These are phyloP conservation scores for Komagataella phaffii DNA, from an alignment of 805 yeast species.

Conservation along the genomic window DNA sequence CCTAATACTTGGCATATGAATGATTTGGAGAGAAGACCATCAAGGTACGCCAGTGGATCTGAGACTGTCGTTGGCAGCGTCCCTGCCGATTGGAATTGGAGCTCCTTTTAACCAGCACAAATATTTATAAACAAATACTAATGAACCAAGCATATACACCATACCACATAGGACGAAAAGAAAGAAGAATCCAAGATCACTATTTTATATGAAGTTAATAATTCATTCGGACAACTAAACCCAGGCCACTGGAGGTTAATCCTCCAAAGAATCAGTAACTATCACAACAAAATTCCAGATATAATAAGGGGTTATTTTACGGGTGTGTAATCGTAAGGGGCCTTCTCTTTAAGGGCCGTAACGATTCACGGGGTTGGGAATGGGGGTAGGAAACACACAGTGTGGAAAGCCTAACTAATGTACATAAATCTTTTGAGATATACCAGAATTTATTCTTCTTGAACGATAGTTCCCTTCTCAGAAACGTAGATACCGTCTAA, in stretches of 20 bases:
- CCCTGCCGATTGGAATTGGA: conserved; percentile 27
- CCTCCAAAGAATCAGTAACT: neutral
- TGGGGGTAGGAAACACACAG: neutral
- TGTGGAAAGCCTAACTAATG: neutral
- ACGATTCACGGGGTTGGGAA: conserved; percentile 5
- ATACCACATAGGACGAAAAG: neutral
- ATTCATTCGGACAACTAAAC: neutral
- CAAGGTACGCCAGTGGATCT: neutral
- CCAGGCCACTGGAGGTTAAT: neutral
- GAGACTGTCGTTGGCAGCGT: conserved; percentile 6
- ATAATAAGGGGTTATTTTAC: neutral
- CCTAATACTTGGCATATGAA: conserved; percentile 1
- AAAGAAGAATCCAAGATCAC: neutral
- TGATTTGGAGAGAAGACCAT: neutral
- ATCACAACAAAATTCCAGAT: neutral
- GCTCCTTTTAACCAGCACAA: conserved; percentile 15
- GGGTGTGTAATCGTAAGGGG: conserved; percentile 7
- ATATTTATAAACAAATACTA: neutral
- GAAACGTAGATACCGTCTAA: conserved; percentile 99
- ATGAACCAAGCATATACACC: neutral
- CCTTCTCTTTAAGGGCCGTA: conserved; percentile 7
- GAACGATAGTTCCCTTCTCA: conserved; percentile 72
- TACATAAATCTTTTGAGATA: neutral
- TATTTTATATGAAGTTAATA: neutral
- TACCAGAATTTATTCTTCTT: neutral